Percentiles rank a stretch among this genome's conserved stretches.
phyloP scores from a whole-genome alignment of 805 yeast genomes.

The Zygoascus biomembranicola region DNA sequence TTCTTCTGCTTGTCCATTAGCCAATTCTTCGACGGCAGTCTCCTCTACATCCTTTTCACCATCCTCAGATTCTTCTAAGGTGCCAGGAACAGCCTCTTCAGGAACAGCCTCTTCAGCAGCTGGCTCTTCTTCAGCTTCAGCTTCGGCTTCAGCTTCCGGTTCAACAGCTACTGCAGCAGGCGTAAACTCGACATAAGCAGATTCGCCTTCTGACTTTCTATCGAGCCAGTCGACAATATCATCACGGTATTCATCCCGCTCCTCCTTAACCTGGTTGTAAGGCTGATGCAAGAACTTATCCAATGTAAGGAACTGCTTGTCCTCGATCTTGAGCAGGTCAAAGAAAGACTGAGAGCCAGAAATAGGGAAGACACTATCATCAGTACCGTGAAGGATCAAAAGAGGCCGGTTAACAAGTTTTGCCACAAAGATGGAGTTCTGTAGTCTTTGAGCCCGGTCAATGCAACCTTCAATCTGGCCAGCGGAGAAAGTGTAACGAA shows the following conservation, averaged over 20 bases:
- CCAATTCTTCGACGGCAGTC: too few relatives aligned
- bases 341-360: conserved; percentile 18
- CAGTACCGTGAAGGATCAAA: conserved; percentile 26
- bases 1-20: not conserved
- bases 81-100: not conserved
- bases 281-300: conserved; percentile 20
- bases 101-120: not conserved
- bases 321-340: conserved; percentile 14
- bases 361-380: conserved; percentile 14
- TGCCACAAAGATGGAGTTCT: conserved; percentile 21
- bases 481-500: conserved; percentile 21
- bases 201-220: conserved; percentile 9
- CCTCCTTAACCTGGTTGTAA: conserved; percentile 6
- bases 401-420: conserved; percentile 29
- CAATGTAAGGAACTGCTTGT: conserved; percentile 17
- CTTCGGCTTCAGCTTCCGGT: not conserved
- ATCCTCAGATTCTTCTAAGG: not conserved
- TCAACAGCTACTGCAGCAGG: not conserved
- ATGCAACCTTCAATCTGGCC: conserved; percentile 27
- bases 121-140: conserved; percentile 3
- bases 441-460: conserved; percentile 27
- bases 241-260: conserved; percentile 8
- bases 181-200: conserved; percentile 1
- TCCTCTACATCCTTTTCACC: not conserved
- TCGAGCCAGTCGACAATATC: conserved; percentile 18